Evolutionary conservation across 2,329 filamentous ascomycete species (phyloP).

Genomic region (Lachnellula arida): DNA sequence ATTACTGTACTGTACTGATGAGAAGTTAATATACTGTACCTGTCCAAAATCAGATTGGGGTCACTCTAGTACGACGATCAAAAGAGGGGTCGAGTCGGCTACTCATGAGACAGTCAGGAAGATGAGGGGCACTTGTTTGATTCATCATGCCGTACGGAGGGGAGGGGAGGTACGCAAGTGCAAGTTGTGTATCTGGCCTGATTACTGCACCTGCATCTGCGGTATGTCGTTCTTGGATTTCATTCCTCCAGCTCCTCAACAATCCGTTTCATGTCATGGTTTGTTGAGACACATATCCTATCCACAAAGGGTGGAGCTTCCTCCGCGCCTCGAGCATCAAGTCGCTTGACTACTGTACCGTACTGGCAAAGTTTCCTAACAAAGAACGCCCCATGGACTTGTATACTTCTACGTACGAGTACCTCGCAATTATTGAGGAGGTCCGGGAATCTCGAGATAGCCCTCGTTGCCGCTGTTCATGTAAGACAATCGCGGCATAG

Average conservation of each 20-base stretch:
- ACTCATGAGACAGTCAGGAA: constrained; percentile 2
- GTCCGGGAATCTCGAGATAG: not conserved
- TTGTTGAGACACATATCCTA: not conserved
- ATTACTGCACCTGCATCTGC: too few relatives aligned
- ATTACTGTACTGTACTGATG: too few relatives aligned
- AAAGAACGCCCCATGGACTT: constrained; percentile 13
- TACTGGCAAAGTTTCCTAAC: not conserved
- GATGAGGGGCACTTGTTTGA: too few relatives aligned
- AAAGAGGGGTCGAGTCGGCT: constrained; percentile 8
- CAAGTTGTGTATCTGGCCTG: constrained; percentile 6
- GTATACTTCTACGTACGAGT: not conserved
- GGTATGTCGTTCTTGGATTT: too few relatives aligned
- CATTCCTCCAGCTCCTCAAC: too few relatives aligned
- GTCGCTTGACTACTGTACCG: not conserved
- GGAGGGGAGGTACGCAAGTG: not conserved
- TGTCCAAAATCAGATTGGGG: not conserved
- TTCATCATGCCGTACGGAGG: constrained; percentile 9
- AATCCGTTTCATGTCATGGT: not conserved
- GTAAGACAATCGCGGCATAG: constrained; percentile 9
- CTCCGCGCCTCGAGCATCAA: too few relatives aligned
- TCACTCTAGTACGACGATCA: not conserved
- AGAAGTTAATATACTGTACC: too few relatives aligned
- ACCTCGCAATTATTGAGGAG: too few relatives aligned
- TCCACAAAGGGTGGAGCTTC: too few relatives aligned
- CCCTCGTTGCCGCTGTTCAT: not conserved